These are phyloP conservation scores for Musa itinerans DNA, from an alignment of 176 grass and related monocot species.

Conservation along the genomic window DNA sequence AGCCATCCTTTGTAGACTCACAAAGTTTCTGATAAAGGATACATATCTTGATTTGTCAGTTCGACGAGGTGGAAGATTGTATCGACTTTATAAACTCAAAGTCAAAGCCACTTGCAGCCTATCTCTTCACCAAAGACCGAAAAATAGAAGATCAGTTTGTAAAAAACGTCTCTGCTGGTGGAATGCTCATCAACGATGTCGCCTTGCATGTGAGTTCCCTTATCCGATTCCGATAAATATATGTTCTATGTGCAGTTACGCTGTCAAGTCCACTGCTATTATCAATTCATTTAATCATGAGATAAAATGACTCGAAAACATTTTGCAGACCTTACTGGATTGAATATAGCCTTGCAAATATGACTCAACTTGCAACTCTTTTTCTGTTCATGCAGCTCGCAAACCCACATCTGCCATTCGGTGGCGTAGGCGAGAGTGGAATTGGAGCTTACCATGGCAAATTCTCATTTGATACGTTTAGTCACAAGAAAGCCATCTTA, in stretches of 20 bases:
- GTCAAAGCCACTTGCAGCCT: conserved; percentile 71
- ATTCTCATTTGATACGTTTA: conserved; percentile 78
- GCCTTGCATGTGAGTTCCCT: conserved; percentile 51
- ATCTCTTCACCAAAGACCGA: conserved; percentile 83
- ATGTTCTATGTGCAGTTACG: not conserved
- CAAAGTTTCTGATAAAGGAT: not conserved
- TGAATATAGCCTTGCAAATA: no score
- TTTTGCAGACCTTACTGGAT: not conserved
- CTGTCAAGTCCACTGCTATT: not conserved
- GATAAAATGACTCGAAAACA: not conserved
- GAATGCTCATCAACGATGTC: conserved; percentile 64
- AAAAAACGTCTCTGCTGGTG: conserved; percentile 49
- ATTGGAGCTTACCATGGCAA: conserved; percentile 81
- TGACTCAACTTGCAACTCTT: not conserved
- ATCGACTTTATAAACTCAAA: conserved; percentile 42
- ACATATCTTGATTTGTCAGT: conserved; percentile 15
- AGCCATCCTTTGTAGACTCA: not conserved
- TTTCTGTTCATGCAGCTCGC: conserved; percentile 33
- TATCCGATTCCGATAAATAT: not conserved
- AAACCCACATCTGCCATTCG: conserved; percentile 67
- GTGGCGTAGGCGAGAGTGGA: conserved; percentile 78
- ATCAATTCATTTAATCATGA: not conserved
- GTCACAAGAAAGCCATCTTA: conserved; percentile 61
- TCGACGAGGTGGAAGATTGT: conserved; percentile 72
- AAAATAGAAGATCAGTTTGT: conserved; percentile 57